Conservation (phyloP, 257 asterid species). For the Capsicum pubescens region DNA sequence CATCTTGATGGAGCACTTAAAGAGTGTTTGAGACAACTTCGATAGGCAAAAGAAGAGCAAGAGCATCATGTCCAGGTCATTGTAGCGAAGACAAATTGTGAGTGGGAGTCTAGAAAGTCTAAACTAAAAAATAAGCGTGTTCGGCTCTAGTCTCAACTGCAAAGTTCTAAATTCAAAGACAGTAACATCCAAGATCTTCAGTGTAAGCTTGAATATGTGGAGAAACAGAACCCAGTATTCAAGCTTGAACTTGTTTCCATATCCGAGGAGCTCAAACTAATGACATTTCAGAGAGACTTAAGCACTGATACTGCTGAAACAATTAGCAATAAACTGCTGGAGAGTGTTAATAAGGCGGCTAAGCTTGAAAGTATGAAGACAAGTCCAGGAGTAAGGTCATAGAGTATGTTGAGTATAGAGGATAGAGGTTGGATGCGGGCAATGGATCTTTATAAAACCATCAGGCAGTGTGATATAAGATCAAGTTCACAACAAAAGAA, state of each 20-base stretch:
- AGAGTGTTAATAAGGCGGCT: too few relatives aligned
- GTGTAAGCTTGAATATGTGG: slow-evolving; percentile 19
- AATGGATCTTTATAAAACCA: too few relatives aligned
- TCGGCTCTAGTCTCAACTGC: slow-evolving; percentile 59
- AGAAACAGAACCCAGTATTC: slow-evolving; percentile 56
- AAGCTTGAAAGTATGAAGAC: too few relatives aligned
- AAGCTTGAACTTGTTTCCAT: slow-evolving; percentile 53
- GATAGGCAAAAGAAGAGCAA: slow-evolving; percentile 80
- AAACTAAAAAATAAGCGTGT: slow-evolving; percentile 59
- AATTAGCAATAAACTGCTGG: too few relatives aligned
- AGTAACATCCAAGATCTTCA: slow-evolving; percentile 47
- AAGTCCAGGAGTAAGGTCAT: too few relatives aligned
- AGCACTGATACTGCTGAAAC: too few relatives aligned
- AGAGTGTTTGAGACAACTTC: slow-evolving; percentile 89
- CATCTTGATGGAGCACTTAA: slow-evolving; percentile 92
- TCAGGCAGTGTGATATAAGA: too few relatives aligned
- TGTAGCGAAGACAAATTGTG: slow-evolving; percentile 44
- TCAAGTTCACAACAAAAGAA: too few relatives aligned
- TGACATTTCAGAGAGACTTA: slow-evolving; percentile 62
- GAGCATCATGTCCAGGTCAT: slow-evolving; percentile 62
- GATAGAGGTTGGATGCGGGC: too few relatives aligned
- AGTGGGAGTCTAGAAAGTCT: slow-evolving; percentile 62
- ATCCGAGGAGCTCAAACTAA: slow-evolving; percentile 60
- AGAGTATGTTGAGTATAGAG: too few relatives aligned
- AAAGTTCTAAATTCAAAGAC: slow-evolving; percentile 50